These are phyloP conservation scores for Domatiomyces globalis DNA, from an alignment of 2,329 filamentous ascomycete genomes.

Conservation along the genomic window DNA sequence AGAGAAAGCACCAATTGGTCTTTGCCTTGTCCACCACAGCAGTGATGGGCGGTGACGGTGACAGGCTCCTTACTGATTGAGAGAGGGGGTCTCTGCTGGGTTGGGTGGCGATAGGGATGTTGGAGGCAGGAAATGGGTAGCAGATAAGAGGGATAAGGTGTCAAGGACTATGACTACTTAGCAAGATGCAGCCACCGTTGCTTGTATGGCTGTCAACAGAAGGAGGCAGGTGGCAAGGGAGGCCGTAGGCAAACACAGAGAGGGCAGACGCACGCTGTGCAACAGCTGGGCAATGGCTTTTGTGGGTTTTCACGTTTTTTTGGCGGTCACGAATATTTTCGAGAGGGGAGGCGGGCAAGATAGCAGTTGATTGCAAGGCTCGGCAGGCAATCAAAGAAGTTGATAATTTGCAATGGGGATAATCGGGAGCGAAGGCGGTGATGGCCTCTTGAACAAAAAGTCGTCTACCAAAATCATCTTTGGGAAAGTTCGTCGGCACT, in stretches of 20 bases:
- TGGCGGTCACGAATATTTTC: constrained; percentile 23
- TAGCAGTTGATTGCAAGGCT: constrained; percentile 17
- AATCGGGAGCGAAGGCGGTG: constrained; percentile 1
- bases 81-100: constrained; percentile 3
- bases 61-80: not conserved
- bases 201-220: not conserved
- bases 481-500: not conserved
- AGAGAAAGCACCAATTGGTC: not conserved
- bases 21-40: constrained; percentile 1
- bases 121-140: constrained; percentile 1
- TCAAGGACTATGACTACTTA: constrained; percentile 6
- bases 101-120: constrained; percentile 2
- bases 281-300: constrained; percentile 19
- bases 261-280: constrained; percentile 6
- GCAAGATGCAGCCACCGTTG: not conserved
- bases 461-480: constrained; percentile 1
- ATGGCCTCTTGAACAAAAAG: constrained; percentile 9
- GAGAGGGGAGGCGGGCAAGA: constrained; percentile 18
- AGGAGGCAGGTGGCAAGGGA: constrained; percentile 1
- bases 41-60: not conserved
- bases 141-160: constrained; percentile 5
- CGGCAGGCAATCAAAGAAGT: constrained; percentile 17
- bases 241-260: constrained; percentile 2
- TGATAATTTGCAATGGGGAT: constrained; percentile 14
- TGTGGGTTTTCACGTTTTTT: constrained; percentile 27